Conservation (phyloP, 2,329 filamentous ascomycete genomes). For the Trichoderma breve region DNA sequence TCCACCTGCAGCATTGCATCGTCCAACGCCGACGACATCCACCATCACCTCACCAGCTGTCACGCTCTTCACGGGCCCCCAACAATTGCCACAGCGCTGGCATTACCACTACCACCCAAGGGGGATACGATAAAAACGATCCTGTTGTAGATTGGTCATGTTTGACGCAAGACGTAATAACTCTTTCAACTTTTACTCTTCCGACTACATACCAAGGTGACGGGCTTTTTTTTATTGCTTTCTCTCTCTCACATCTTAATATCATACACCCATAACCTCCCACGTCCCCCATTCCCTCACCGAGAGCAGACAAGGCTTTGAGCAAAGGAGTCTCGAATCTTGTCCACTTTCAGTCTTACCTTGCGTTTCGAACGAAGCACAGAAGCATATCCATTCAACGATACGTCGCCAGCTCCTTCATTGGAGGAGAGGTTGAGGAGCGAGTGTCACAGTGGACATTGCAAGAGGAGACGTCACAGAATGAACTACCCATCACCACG, state of each 20-base stretch:
- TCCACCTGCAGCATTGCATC: slow-evolving; percentile 19
- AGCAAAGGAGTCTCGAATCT: not conserved
- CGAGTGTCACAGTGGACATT: slow-evolving; percentile 34
- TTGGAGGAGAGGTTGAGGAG: slow-evolving; percentile 29
- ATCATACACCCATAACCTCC: not conserved
- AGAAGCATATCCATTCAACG: not conserved
- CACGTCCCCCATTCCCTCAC: not conserved
- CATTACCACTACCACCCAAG: slow-evolving; percentile 12
- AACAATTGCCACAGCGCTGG: slow-evolving; percentile 31
- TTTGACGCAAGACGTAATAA: slow-evolving; percentile 55
- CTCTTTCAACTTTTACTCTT: slow-evolving; percentile 54
- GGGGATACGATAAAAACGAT: slow-evolving; percentile 19
- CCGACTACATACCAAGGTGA: slow-evolving; percentile 63
- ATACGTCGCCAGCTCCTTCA: slow-evolving; percentile 9
- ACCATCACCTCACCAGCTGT: not conserved
- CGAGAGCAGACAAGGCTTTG: slow-evolving; percentile 3
- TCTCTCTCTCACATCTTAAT: not conserved
- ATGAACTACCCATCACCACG: slow-evolving; percentile 42
- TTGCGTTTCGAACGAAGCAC: not conserved
- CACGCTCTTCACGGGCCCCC: slow-evolving; percentile 27
- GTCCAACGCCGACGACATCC: slow-evolving; percentile 30
- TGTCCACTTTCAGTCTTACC: not conserved
- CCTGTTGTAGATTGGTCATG: slow-evolving; percentile 42
- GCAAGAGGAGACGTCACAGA: slow-evolving; percentile 36
- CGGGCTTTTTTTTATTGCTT: slow-evolving; percentile 36